These are phyloP conservation scores for Cymbidium sinense DNA, from an alignment of 106 monocot species.

Conservation along the genomic window DNA sequence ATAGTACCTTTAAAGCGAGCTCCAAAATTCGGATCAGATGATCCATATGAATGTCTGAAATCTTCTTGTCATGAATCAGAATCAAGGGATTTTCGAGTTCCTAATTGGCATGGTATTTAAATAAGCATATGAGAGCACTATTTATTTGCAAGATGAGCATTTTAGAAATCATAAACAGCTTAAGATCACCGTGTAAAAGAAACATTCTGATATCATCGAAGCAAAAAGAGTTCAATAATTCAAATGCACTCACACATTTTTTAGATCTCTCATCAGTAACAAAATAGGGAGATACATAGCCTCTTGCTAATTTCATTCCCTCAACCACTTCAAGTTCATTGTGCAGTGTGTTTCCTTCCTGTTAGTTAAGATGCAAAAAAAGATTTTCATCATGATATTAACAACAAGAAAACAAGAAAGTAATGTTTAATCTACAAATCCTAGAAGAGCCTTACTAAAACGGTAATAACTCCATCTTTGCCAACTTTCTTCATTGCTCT, in stretches of 20 bases:
- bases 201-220: background rate
- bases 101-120: constrained; percentile 26
- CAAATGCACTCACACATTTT: constrained; percentile 71
- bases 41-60: constrained; percentile 44
- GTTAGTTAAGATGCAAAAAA: constrained; percentile 1
- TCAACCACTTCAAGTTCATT: constrained; percentile 85
- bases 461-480: constrained; percentile 75
- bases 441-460: constrained; percentile 38
- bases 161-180: background rate
- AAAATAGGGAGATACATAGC: constrained; percentile 91
- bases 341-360: constrained; percentile 84
- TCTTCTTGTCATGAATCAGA: constrained; percentile 86
- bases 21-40: constrained; percentile 61
- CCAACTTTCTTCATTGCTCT: constrained; percentile 90
- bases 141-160: constrained; percentile 4
- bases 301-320: constrained; percentile 87
- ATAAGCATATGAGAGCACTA: background rate
- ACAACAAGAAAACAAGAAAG: background rate
- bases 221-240: background rate
- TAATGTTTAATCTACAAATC: background rate
- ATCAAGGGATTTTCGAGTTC: constrained; percentile 83
- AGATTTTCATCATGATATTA: too few species aligned
- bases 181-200: background rate
- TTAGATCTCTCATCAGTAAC: constrained; percentile 70
- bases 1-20: constrained; percentile 50